These are phyloP conservation scores for Candida pseudoviswanathii DNA, from an alignment of 1,139 yeast species.

Conservation along the genomic window DNA sequence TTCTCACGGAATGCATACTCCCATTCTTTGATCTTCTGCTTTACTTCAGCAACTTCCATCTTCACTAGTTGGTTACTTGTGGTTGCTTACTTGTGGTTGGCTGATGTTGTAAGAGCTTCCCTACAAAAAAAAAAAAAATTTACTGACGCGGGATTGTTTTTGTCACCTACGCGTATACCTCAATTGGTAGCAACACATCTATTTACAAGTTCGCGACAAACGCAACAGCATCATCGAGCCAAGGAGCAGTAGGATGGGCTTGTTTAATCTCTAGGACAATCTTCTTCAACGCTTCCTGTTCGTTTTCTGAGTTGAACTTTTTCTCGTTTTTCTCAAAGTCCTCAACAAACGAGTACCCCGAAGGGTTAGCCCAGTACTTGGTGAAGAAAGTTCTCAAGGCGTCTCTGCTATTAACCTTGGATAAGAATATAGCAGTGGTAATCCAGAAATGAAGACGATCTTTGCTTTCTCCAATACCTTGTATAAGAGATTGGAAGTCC, in stretches of 20 bases:
- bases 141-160: neutral
- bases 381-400: slow-evolving; percentile 36
- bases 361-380: slow-evolving; percentile 31
- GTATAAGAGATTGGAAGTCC: slow-evolving; percentile 33
- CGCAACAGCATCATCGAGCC: slow-evolving; percentile 17
- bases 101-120: too few relatives aligned
- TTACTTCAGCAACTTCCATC: slow-evolving; percentile 23
- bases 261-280: slow-evolving; percentile 24
- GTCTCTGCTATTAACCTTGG: slow-evolving; percentile 27
- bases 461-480: slow-evolving; percentile 6
- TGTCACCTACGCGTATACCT: slow-evolving; percentile 5
- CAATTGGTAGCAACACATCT: slow-evolving; percentile 3
- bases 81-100: too few relatives aligned
- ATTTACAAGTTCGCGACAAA: slow-evolving; percentile 13
- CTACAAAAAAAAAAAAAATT: neutral
- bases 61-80: neutral
- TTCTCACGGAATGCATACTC: slow-evolving; percentile 49
- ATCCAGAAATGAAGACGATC: slow-evolving; percentile 31
- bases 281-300: slow-evolving; percentile 23
- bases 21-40: slow-evolving; percentile 61
- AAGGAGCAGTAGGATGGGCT: slow-evolving; percentile 8
- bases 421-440: slow-evolving; percentile 36
- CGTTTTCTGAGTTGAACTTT: slow-evolving; percentile 23
- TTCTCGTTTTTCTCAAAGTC: slow-evolving; percentile 21
- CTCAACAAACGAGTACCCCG: slow-evolving; percentile 25